Conservation (phyloP, 306 rosid genomes). For the Citrullus amarus region DNA sequence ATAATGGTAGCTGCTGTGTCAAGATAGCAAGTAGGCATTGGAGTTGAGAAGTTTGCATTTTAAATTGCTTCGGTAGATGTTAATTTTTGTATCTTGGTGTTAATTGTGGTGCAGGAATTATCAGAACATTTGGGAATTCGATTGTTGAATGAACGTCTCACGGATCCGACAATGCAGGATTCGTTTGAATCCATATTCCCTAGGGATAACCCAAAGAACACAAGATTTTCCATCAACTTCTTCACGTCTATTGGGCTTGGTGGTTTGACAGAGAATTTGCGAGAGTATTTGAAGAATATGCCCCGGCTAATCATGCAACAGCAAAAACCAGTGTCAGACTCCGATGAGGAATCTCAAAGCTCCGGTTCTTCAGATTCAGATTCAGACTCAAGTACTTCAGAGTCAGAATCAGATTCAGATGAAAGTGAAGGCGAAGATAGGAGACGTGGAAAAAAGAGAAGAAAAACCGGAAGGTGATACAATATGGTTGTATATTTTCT, state of each 20-base stretch:
- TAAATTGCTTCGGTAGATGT: not conserved
- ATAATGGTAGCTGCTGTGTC: not conserved
- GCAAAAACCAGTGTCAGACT: conserved; percentile 43
- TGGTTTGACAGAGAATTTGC: conserved; percentile 80
- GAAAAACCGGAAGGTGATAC: conserved; percentile 24
- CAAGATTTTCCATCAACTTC: conserved; percentile 80
- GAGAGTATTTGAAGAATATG: conserved; percentile 84
- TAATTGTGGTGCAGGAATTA: conserved; percentile 51
- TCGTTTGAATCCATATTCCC: conserved; percentile 69
- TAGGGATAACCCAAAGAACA: conserved; percentile 78
- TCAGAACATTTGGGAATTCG: conserved; percentile 77
- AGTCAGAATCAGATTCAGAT: conserved; percentile 33
- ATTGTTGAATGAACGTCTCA: conserved; percentile 53
- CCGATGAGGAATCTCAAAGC: conserved; percentile 37
- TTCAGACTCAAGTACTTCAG: conserved; percentile 31
- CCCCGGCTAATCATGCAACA: conserved; percentile 90
- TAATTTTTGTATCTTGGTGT: conserved; percentile 11
- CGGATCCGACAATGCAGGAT: conserved; percentile 52
- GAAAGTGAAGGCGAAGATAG: conserved; percentile 29
- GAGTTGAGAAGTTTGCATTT: not conserved
- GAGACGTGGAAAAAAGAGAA: conserved; percentile 45
- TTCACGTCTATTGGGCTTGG: conserved; percentile 96
- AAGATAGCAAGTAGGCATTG: not conserved
- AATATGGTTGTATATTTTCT: not conserved
- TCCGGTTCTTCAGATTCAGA: conserved; percentile 46